These are phyloP conservation scores for Moniliella sp. DNA, from an alignment of 1,284 basidiomycete species.

Conservation along the genomic window DNA sequence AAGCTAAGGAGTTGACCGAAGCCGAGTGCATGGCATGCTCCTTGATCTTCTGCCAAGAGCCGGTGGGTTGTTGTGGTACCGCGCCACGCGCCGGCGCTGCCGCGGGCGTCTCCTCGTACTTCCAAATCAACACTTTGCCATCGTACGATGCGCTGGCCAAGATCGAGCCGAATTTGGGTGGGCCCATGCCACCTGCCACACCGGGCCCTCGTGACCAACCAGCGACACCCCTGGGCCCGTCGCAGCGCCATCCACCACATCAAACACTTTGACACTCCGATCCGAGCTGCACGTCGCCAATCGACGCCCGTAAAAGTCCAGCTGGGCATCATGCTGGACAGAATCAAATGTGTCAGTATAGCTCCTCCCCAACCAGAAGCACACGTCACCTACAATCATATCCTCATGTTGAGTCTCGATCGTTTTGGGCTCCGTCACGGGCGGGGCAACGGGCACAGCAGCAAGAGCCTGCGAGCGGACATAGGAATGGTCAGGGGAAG, in stretches of 20 bases:
- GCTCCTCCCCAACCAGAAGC: too few relatives aligned
- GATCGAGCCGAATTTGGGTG: conserved; percentile 80
- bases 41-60: conserved; percentile 87
- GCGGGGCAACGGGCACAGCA: too few relatives aligned
- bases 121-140: conserved; percentile 95
- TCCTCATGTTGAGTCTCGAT: conserved; percentile 32
- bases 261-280: conserved; percentile 81
- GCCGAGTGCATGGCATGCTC: conserved; percentile 63
- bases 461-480: too few relatives aligned
- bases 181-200: conserved; percentile 98
- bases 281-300: conserved; percentile 92
- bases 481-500: too few relatives aligned
- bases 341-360: too few relatives aligned
- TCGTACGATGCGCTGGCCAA: conserved; percentile 93
- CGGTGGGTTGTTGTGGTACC: too few relatives aligned
- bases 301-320: conserved; percentile 85
- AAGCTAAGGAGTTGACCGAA: conserved; percentile 81
- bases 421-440: too few relatives aligned
- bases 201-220: conserved; percentile 63
- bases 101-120: too few relatives aligned
- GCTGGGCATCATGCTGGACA: conserved; percentile 90
- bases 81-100: too few relatives aligned
- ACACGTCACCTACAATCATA: conserved; percentile 24
- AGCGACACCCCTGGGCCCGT: too few relatives aligned
- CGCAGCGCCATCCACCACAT: conserved; percentile 69